These are phyloP conservation scores for Lasiosphaeria ovina DNA, from an alignment of 495 filamentous ascomycete species.

Conservation along the genomic window DNA sequence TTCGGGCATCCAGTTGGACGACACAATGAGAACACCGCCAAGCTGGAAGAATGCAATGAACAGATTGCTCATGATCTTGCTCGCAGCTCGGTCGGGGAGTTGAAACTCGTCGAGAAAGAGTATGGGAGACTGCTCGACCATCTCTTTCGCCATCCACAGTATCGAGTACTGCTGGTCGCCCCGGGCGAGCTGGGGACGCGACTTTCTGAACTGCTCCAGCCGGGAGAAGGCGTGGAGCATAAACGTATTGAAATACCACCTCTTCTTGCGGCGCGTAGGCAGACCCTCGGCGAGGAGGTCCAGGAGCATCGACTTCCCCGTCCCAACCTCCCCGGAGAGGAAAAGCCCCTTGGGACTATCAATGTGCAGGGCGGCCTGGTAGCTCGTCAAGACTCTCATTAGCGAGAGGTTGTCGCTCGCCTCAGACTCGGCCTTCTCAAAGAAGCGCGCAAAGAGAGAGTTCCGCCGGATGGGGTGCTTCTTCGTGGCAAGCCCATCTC, in stretches of 20 bases:
- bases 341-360: slow-evolving; percentile 64
- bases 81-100: slow-evolving; percentile 64
- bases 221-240: slow-evolving; percentile 67
- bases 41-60: slow-evolving; percentile 72
- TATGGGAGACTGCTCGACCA: slow-evolving; percentile 64
- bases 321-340: slow-evolving; percentile 69
- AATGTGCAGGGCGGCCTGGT: slow-evolving; percentile 61
- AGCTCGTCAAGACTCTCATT: slow-evolving; percentile 55
- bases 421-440: slow-evolving; percentile 26
- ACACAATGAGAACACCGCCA: slow-evolving; percentile 69
- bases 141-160: slow-evolving; percentile 64
- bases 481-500: slow-evolving; percentile 37
- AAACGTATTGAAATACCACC: slow-evolving; percentile 76
- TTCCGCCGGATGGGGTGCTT: slow-evolving; percentile 50
- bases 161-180: slow-evolving; percentile 57
- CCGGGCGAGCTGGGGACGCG: slow-evolving; percentile 27
- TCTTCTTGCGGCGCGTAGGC: slow-evolving; percentile 61
- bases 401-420: slow-evolving; percentile 54
- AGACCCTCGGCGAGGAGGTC: slow-evolving; percentile 67
- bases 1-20: slow-evolving; percentile 72
- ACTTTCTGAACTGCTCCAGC: slow-evolving; percentile 57
- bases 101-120: slow-evolving; percentile 76
- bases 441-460: slow-evolving; percentile 48
- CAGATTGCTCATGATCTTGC: slow-evolving; percentile 67
- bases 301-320: slow-evolving; percentile 68